Evolutionary conservation across 1,139 yeast species (phyloP), one percentile per base, ranked within the genome.

Genomic region (Yamadazyma oceani): DNA sequence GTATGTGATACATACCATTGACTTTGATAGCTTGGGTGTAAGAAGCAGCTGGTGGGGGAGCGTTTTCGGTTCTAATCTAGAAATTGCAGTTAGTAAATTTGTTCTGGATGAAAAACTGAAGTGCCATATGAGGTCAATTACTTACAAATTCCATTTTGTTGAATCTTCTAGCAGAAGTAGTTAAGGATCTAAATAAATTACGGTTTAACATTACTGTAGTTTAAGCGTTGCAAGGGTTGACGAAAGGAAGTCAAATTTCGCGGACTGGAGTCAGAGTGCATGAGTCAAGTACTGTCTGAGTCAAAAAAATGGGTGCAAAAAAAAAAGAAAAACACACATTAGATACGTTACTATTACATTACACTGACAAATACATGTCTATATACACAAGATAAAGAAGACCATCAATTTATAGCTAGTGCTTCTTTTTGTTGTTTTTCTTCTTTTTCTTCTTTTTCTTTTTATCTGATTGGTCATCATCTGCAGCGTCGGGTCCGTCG

Each of bases 11-110:
- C 78, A 37, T 66, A 72, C 85, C 89, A 59, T 84, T 83, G 46
- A 81, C 92, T 69, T 85, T 89, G 64, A 89, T 78, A 35, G 97
- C 97, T 63, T 89, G 97, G 31, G 95, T 85, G 66, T 90, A 90
- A 14, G 95, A 80, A 39, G 96, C 97, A 35, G 96, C 96, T 47
- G 97, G 95, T 44, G 95, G 88, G 53, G 97, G 97, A 26, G 96
- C 96, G 50, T 73, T 74, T 45, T 80, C 73, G 40, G 95, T 83
- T 55, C 73, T 71, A 40, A 80, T 78, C 82, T 77, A 40, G n/a
- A 4, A 27, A 33, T 29, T 17, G 10, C 17, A 12, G 66, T 65
- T 64, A 64, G 68, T 59, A 53, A 19, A n/a, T n/a, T n/a, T n/a
- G n/a, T n/a, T n/a, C n/a, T n/a, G n/a, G n/a, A n/a, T n/a, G n/a